These are phyloP conservation scores for Chrysanthemum lavandulifolium DNA, from an alignment of 129 eudicot genomes.

Conservation along the genomic window DNA sequence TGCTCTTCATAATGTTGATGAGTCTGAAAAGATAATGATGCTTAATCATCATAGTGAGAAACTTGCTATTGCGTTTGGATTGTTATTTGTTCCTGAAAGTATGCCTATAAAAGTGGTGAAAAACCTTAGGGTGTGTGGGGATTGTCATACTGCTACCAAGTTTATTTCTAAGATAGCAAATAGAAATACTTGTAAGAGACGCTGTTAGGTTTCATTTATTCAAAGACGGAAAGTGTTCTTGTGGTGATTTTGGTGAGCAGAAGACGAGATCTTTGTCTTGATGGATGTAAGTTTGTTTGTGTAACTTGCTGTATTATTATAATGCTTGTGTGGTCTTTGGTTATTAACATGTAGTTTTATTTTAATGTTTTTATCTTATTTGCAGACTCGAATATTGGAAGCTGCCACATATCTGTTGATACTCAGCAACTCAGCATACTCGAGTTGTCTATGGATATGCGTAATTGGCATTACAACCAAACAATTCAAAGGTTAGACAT, in stretches of 20 bases:
- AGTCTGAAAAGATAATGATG: conserved; percentile 67
- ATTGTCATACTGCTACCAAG: conserved; percentile 88
- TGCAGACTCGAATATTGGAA: too few species aligned
- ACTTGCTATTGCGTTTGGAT: conserved; percentile 93
- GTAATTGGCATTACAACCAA: too few species aligned
- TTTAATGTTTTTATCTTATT: neutral
- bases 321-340: too few species aligned
- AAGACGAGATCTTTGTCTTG: neutral
- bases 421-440: too few species aligned
- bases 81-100: conserved; percentile 63
- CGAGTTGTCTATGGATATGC: too few species aligned
- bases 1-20: conserved; percentile 77
- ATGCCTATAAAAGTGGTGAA: conserved; percentile 70
- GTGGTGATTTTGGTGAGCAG: conserved; percentile 85
- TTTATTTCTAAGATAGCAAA: conserved; percentile 71
- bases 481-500: too few species aligned
- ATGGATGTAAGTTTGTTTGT: neutral
- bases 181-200: conserved; percentile 90
- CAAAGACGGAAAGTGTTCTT: conserved; percentile 86
- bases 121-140: conserved; percentile 88
- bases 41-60: conserved; percentile 91
- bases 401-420: too few species aligned
- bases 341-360: neutral
- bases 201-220: conserved; percentile 79
- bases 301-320: neutral